Evolutionary conservation across 1,139 yeast species (phyloP), one percentile per base, ranked within the genome.

Genomic region (Scheffersomyces stambukii): DNA sequence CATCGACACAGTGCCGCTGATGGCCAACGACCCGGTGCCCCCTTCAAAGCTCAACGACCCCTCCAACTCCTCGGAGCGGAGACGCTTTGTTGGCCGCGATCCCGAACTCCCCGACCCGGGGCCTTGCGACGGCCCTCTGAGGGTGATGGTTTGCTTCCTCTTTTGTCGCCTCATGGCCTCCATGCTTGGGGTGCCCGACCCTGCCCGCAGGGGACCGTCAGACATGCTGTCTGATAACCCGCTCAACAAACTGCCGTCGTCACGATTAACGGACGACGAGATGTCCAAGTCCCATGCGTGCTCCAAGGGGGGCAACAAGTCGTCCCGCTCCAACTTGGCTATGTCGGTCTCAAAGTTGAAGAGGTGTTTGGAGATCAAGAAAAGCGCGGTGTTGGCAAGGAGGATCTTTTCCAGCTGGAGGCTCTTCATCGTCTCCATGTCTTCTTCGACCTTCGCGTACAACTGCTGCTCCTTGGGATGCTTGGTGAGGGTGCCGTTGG

Each of bases 381-480:
- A 85, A 27, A 86, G 62, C 2, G 94, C 91, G 1, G 95, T 86
- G 46, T 86, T 84, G 3, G 96, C 84, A 28, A 89, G 56, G 13
- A 80, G 60, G 27, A 82, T 75, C 60, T 91, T 91, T 38, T 84
- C 94, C 40, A 75, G 71, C 50, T 89, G 96, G 20, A 85, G 47
- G 32, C 64, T 65, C 37, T 71, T 65, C 8, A 83, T 77, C 29
- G 64, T 57, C 24, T 68, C 71, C 62, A 81, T 75, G 35, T 82
- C 93, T 25, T 81, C 81, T 26, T 75, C 72, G 5, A 91, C 81
- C 45, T 81, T 81, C 21, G 73, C 67, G 43, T 74, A 72, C 8
- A 83, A 50, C 39, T 73, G 81, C 24, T 64, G 75, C 48, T 91
- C 98, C 42, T 86, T 84, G 2, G 96, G 94, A 52, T 83, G 83